Conservation (phyloP, 371 early-diverging fungal species). For the Haplosporangium sp. region DNA sequence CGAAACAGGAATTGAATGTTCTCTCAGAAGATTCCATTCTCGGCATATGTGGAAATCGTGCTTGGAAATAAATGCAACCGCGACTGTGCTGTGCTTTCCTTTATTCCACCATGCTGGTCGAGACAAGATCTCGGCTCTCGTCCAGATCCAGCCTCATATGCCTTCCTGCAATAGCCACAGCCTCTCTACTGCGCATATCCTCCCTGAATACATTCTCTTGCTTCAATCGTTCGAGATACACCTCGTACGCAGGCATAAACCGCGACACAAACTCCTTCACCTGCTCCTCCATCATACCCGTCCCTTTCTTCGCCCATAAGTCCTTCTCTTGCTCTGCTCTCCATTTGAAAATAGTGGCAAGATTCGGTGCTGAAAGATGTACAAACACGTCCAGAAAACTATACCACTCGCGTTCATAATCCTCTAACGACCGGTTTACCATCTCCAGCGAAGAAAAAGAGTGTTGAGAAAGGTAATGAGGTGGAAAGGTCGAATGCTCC, state of each 20-base stretch:
- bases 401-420: constrained; percentile 69
- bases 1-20: too few relatives aligned
- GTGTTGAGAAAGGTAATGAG: constrained; percentile 19
- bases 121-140: constrained; percentile 29
- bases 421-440: constrained; percentile 58
- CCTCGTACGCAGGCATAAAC: constrained; percentile 91
- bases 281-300: constrained; percentile 73
- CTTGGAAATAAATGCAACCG: too few relatives aligned
- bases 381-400: constrained; percentile 81
- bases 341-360: constrained; percentile 84
- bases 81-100: background rate
- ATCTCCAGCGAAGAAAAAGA: constrained; percentile 49
- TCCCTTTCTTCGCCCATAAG: constrained; percentile 58
- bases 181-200: background rate
- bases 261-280: constrained; percentile 87
- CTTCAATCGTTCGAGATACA: constrained; percentile 72
- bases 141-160: constrained; percentile 45
- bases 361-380: constrained; percentile 70
- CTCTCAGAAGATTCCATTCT: background rate
- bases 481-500: constrained; percentile 11
- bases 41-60: background rate
- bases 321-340: constrained; percentile 87
- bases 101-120: constrained; percentile 23
- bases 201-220: constrained; percentile 62
- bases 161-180: constrained; percentile 9